Percentiles rank a stretch among this genome's conserved stretches.
These are phyloP conservation scores for Amanita jacksonii DNA, from an alignment of 768 basidiomycete genomes.

Conservation along the genomic window DNA sequence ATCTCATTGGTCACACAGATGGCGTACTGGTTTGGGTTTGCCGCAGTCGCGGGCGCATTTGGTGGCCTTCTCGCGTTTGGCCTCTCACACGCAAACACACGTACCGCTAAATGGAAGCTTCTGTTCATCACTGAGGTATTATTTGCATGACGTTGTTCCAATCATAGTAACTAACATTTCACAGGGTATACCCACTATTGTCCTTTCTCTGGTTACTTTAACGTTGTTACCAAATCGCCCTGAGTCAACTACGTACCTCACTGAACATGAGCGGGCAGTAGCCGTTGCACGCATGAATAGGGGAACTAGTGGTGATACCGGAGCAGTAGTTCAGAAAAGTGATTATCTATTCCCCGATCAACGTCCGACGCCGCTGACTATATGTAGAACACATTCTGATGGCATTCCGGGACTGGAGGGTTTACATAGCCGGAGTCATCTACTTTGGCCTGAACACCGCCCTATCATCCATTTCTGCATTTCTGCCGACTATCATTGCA, in stretches of 20 bases:
- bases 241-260: slow-evolving; percentile 55
- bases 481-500: slow-evolving; percentile 73
- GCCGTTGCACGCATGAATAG: slow-evolving; percentile 63
- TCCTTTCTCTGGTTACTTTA: slow-evolving; percentile 47
- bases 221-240: slow-evolving; percentile 61
- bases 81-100: slow-evolving; percentile 47
- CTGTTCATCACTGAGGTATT: slow-evolving; percentile 69
- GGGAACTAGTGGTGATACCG: slow-evolving; percentile 54
- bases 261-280: slow-evolving; percentile 42
- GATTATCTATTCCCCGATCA: background rate
- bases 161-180: slow-evolving; percentile 4
- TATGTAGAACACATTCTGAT: slow-evolving; percentile 45
- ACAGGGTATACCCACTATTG: slow-evolving; percentile 58
- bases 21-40: slow-evolving; percentile 81
- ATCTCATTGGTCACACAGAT: slow-evolving; percentile 23
- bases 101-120: slow-evolving; percentile 47
- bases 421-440: slow-evolving; percentile 52
- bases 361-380: background rate
- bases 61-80: slow-evolving; percentile 81
- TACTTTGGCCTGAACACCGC: slow-evolving; percentile 75
- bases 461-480: slow-evolving; percentile 71
- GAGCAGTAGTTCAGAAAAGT: slow-evolving; percentile 58
- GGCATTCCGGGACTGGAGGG: slow-evolving; percentile 68
- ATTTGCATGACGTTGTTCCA: too few species aligned
- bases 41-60: slow-evolving; percentile 77